Evolutionary conservation across 1,139 yeast genomes (phyloP), one percentile per base, ranked within the genome.

Genomic region (Scheffersomyces lignicola): DNA sequence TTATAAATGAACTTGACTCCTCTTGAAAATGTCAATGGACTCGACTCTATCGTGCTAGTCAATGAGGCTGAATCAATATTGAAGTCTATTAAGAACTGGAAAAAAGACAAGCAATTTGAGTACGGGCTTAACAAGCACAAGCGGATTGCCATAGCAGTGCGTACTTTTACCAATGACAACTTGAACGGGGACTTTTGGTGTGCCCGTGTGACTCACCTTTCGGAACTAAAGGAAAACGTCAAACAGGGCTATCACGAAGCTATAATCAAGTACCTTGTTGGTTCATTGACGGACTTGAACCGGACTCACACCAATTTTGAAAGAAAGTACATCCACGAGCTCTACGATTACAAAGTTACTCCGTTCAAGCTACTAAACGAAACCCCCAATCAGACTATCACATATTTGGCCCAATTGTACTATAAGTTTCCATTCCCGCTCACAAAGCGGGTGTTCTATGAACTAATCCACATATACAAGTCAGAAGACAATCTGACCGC

Each of bases 341-440:
- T 65, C 13, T 48, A 48, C 25, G 49, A 52, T 32, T 60, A 45
- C 39, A 51, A 54, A 18, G 35, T 53, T 24, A 50, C 44, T 22
- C 50, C 48, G 5, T 47, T 31, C 38, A 43, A 29, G 21, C 38
- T 40, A 27, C 31, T 24, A 18, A 36, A 23, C 23, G 37, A 9
- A 39, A 42, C 9, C 30, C 29, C 14, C 28, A 36, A 22, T 36
- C 39, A 11, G 32, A 39, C 26, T 43, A 42, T 11, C 44, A 42
- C 42, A 11, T 61, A 62, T 37, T 31, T 51, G 10, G 45, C 54
- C 6, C 46, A 44, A 46, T 65, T 76, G 16, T 65, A 60, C 38
- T 79, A 79, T 57, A 59, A 61, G 43, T 66, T 79, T 36, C 80
- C 76, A 10, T 65, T 64, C 42, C 77, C 80, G 3, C 58, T 79